Evolutionary conservation across 2,329 filamentous ascomycete genomes (phyloP), one percentile per base, ranked within the genome.

Genomic region (Colletotrichum melonis): DNA sequence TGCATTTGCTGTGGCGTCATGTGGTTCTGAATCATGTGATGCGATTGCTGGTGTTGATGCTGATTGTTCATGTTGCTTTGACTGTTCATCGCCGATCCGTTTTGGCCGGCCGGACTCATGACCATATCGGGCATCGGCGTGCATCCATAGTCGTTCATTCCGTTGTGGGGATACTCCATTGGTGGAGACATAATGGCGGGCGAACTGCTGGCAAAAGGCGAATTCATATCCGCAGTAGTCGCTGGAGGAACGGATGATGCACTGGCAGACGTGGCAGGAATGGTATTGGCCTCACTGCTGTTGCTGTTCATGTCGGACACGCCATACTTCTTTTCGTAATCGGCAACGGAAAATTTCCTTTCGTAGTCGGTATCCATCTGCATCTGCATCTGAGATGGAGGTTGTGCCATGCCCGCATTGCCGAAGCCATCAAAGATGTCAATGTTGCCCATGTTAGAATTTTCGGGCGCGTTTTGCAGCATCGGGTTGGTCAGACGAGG

Each of bases 391-490:
- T 81, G 82, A 1, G 78, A 74, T 0, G 86, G 80, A 14, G 87
- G 85, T 72, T 90, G 88, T 2, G 86, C 89, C 85, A 92, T 91
- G 28, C 90, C 90, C 5, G 87, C 88, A 71, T 86, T 91, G 63
- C 90, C 91, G 67, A 92, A 92, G 5, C 90, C 91, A 76, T 92
- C 91, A 70, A 92, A 92, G 8, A 92, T 89, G 68, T 92, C 91
- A 11, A 92, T 85, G 70, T 84, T 86, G 78, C 86, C 81, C 54
- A 92, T 83, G 73, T 84, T 83, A 74, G 85, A 77, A 54, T 84
- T 88, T 63, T 92, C 90, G 0, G 91, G 90, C 0, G 88, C 85
- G 22, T 88, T 88, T 74, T 89, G 88, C 16, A 92, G 86, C 84
- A 90, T 88, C 1, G 90, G 91, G 75, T 88, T 90, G 71, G 87